phyloP scores from a whole-genome alignment of 2,329 filamentous ascomycete genomes.

The Fusarium nygamai region DNA sequence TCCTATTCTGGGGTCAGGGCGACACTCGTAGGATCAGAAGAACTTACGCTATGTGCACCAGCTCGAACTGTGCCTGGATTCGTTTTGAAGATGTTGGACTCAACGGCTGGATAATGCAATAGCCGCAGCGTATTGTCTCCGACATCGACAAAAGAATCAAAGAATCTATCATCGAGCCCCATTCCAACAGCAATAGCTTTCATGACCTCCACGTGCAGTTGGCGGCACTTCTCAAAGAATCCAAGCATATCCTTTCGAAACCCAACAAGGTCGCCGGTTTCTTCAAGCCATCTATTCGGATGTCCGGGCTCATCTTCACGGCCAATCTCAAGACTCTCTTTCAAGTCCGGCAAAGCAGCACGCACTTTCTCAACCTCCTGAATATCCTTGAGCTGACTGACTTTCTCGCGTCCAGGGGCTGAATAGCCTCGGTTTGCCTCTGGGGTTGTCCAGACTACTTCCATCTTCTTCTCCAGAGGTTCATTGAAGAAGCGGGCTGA shows the following conservation, averaged over 20 bases:
- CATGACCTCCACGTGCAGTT: constrained; percentile 82
- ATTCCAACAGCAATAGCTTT: constrained; percentile 85
- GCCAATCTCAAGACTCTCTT: constrained; percentile 73
- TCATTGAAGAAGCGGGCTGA: constrained; percentile 79
- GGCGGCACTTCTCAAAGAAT: constrained; percentile 81
- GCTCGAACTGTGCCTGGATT: constrained; percentile 78
- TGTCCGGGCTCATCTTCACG: constrained; percentile 66
- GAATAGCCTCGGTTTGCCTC: constrained; percentile 80
- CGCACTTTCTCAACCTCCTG: constrained; percentile 68
- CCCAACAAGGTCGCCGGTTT: constrained; percentile 49
- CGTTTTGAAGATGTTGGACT: constrained; percentile 70
- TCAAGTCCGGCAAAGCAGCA: constrained; percentile 69
- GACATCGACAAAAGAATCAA: constrained; percentile 77
- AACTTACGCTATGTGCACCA: constrained; percentile 73
- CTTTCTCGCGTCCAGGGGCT: constrained; percentile 76
- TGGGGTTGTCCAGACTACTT: constrained; percentile 75
- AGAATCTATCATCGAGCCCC: constrained; percentile 76
- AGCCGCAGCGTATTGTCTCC: constrained; percentile 78
- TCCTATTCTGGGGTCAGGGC: constrained; percentile 48
- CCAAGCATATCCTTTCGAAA: constrained; percentile 78
- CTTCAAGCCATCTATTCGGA: constrained; percentile 81
- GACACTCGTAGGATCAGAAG: neutral
- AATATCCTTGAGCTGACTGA: constrained; percentile 64
- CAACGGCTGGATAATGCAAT: constrained; percentile 79
- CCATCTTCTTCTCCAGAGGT: constrained; percentile 69